Evolutionary conservation across 2,329 filamentous ascomycete genomes (phyloP), one percentile per base, ranked within the genome.

Genomic region (Trichoderma sp.): DNA sequence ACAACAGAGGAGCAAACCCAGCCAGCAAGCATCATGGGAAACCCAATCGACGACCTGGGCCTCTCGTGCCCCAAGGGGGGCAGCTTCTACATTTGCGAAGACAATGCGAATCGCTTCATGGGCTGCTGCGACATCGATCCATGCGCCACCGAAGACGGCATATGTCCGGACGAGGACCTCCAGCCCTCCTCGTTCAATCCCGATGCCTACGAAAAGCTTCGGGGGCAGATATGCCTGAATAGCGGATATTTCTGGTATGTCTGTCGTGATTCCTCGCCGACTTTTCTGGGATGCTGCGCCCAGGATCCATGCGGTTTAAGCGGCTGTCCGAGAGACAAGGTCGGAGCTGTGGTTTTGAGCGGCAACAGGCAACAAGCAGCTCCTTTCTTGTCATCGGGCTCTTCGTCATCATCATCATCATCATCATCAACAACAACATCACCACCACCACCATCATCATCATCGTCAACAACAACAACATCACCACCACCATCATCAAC

Each of bases 71-170:
- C 76, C 0, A 66, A 60, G 1, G 74, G 73, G 4, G 76, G 78
- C 27, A 39, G 66, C 6, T 81, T 81, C 39, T 81, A 81, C 73
- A 72, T 80, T 67, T 81, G 80, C 70, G 52, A 69, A 4, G 71
- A 73, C 2, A 75, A 74, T 35, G 69, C 68, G 4, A 70, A 70
- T 3, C 76, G 76, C 34, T 83, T 82, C 70, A 65, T 83, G 48
- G 81, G 81, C 13, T 83, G 81, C 70, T 83, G 81, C 71, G 72
- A 73, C 39, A 71, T 72, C 37, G 71, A 82, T 61, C 79, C 80
- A 2, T 80, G 77, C 71, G 68, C 71, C 25, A 68, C 67, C 8
- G 71, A 70, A 35, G 71, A 72, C 22, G 79, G 79, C 39, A 48
- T 67, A 39, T 82, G 80, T 64, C 78, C 78, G 1, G 70, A 73